Conservation (phyloP, 495 filamentous ascomycete species). For the Niebla homalea region DNA sequence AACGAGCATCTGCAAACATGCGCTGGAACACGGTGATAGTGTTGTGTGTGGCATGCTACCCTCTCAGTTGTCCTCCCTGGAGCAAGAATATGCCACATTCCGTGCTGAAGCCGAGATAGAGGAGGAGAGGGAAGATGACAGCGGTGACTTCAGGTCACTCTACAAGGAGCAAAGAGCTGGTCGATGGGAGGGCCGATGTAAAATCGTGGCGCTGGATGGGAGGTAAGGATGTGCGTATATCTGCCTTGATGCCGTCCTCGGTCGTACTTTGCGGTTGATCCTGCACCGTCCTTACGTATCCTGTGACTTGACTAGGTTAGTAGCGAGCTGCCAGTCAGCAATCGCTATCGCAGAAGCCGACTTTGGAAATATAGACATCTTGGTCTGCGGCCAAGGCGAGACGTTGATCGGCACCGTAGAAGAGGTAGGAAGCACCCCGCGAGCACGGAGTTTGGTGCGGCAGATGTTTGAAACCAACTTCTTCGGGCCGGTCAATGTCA, state of each 20-base stretch:
- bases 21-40: conserved; percentile 75
- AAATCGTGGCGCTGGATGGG: conserved; percentile 35
- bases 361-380: conserved; percentile 79
- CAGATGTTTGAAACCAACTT: conserved; percentile 96
- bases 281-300: too few species aligned
- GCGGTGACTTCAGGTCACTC: conserved; percentile 41
- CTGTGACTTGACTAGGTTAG: conserved; percentile 6
- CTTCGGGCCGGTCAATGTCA: conserved; percentile 86
- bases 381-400: conserved; percentile 80
- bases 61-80: neutral
- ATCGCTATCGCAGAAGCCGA: conserved; percentile 71
- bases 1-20: conserved; percentile 53
- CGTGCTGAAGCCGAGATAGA: neutral
- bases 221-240: conserved; percentile 25
- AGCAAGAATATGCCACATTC: neutral
- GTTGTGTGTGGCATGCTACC: conserved; percentile 66
- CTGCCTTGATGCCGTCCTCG: too few species aligned
- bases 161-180: conserved; percentile 37
- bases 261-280: too few species aligned
- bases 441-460: conserved; percentile 63
- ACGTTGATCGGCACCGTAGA: conserved; percentile 85
- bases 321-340: conserved; percentile 53
- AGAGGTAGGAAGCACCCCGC: conserved; percentile 61
- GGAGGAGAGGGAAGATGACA: neutral
- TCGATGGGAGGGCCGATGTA: conserved; percentile 31